phyloP scores from a whole-genome alignment of 2,329 filamentous ascomycete species.

The Cercospora sp. region DNA sequence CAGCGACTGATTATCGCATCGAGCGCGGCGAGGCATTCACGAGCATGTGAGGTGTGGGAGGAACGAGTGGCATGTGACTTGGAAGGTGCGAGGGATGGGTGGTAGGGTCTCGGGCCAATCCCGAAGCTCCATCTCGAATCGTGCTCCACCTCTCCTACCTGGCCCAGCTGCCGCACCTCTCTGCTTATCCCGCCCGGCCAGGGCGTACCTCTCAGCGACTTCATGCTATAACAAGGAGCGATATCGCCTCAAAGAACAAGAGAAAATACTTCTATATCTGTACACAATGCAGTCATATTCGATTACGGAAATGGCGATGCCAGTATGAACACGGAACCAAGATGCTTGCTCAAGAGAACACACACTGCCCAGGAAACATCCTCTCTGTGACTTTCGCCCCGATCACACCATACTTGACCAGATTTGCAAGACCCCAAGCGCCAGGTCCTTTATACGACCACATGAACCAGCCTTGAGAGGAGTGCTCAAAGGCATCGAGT shows the following conservation, averaged over 20 bases:
- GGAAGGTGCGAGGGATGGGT: not conserved
- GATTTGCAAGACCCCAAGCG: constrained; percentile 46
- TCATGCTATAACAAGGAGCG: not conserved
- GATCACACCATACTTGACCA: constrained; percentile 44
- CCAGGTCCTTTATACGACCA: constrained; percentile 48
- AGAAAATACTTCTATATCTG: not conserved
- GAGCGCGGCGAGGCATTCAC: not conserved
- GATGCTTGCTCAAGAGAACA: not conserved
- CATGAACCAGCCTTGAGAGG: constrained; percentile 45
- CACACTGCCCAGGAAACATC: constrained; percentile 33
- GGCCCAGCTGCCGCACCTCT: not conserved
- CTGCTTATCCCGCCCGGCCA: not conserved
- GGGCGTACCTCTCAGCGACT: not conserved
- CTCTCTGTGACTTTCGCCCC: constrained; percentile 41
- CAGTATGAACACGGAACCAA: not conserved
- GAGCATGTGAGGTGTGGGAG: not conserved
- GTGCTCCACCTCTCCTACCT: not conserved
- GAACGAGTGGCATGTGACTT: constrained; percentile 2
- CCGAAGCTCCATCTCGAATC: not conserved
- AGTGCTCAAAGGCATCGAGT: constrained; percentile 46
- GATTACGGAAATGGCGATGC: not conserved
- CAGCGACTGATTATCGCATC: not conserved
- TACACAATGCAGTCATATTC: not conserved
- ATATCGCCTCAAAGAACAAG: not conserved
- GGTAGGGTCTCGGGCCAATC: not conserved